phyloP scores from a whole-genome alignment of 371 early-diverging fungal genomes.

The Saksenaea oblongispora region DNA sequence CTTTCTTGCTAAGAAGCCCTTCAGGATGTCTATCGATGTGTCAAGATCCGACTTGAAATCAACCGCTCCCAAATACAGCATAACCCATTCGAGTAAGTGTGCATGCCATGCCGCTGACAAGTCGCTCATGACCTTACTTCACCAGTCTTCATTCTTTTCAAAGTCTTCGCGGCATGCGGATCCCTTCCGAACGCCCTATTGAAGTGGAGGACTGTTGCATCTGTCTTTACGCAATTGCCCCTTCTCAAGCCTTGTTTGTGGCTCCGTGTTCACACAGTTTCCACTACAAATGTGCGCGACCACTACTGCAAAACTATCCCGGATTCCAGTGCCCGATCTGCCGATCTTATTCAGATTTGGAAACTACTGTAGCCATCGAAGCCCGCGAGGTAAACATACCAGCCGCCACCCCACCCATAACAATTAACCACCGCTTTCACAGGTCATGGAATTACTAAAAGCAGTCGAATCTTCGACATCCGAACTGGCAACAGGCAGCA shows the following conservation, averaged over 20 bases:
- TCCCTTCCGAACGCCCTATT: background rate
- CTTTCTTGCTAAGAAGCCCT: too few species aligned
- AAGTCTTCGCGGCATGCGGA: constrained; percentile 12
- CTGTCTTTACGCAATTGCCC: constrained; percentile 86
- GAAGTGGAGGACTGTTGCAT: constrained; percentile 87
- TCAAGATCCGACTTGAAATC: constrained; percentile 76
- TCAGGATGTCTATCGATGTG: constrained; percentile 68
- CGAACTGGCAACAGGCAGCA: too few species aligned
- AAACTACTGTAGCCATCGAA: constrained; percentile 70
- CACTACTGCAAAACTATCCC: constrained; percentile 58
- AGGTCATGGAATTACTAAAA: background rate
- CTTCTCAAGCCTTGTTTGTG: constrained; percentile 93
- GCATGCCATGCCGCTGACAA: background rate
- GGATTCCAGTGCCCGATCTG: constrained; percentile 94
- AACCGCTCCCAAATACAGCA: constrained; percentile 61
- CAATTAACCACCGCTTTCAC: background rate
- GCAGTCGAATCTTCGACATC: background rate
- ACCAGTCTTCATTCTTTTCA: constrained; percentile 15
- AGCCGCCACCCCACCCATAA: too few species aligned
- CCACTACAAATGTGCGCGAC: constrained; percentile 91
- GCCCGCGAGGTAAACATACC: constrained; percentile 29
- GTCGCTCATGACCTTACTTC: background rate
- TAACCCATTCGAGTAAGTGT: constrained; percentile 54
- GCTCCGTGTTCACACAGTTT: constrained; percentile 95
- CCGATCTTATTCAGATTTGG: constrained; percentile 89